Evolutionary conservation across 805 yeast genomes (phyloP).

Genomic region (Novakomyces olei): DNA sequence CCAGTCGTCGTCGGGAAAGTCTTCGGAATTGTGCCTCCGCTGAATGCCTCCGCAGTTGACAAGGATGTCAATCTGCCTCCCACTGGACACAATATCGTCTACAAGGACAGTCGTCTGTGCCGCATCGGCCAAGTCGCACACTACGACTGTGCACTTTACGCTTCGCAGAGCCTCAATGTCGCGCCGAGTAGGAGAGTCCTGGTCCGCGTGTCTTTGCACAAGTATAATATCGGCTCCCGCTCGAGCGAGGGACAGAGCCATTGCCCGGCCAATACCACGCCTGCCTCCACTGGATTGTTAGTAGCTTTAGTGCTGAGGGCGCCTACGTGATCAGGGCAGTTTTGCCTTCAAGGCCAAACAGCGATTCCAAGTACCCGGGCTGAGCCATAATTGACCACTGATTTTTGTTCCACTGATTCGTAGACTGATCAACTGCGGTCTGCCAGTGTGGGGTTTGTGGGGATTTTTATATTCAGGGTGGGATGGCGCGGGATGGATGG

Average conservation of each 20-base stretch:
- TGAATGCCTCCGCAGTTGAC: conserved; percentile 25
- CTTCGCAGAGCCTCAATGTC: too few relatives aligned
- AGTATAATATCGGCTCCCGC: conserved; percentile 25
- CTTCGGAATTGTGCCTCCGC: conserved; percentile 16
- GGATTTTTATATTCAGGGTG: too few relatives aligned
- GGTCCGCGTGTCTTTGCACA: conserved; percentile 17
- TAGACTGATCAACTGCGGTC: too few relatives aligned
- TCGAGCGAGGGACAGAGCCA: conserved; percentile 30
- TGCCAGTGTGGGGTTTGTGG: too few relatives aligned
- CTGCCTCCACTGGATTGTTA: too few relatives aligned
- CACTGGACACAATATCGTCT: conserved; percentile 14
- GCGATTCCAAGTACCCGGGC: too few relatives aligned
- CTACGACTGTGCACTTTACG: too few relatives aligned
- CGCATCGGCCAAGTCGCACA: conserved; percentile 14
- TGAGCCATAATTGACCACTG: too few relatives aligned
- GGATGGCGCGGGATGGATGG: too few relatives aligned
- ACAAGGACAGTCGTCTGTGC: conserved; percentile 16
- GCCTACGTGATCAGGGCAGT: conserved; percentile 27
- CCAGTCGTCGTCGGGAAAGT: conserved; percentile 20
- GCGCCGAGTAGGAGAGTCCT: too few relatives aligned
- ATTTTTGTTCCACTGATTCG: too few relatives aligned
- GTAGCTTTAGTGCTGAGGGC: too few relatives aligned
- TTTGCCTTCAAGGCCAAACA: conserved; percentile 22
- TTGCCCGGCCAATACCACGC: conserved; percentile 34
- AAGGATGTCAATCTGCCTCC: conserved; percentile 20